A percentile compares a stretch with the other conserved stretches of the same genome.
phyloP scores from a whole-genome alignment of 495 filamentous ascomycete genomes.

The Talaromyces liani region DNA sequence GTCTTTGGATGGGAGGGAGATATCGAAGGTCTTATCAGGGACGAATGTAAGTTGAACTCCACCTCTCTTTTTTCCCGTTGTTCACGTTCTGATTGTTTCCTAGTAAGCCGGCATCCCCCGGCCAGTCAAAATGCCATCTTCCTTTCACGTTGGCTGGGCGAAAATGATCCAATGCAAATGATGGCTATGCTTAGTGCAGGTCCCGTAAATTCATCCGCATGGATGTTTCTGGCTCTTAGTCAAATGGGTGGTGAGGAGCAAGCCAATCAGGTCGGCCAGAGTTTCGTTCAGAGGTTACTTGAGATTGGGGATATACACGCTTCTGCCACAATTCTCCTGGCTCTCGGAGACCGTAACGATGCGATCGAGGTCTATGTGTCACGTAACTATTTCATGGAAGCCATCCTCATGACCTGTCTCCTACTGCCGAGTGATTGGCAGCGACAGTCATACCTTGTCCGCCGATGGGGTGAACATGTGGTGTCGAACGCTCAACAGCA shows the following conservation, averaged over 20 bases:
- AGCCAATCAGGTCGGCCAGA: conserved; percentile 83
- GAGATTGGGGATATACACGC: conserved; percentile 89
- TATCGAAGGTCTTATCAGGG: conserved; percentile 71
- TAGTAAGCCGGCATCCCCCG: conserved; percentile 46
- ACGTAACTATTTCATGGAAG: conserved; percentile 86
- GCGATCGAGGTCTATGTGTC: conserved; percentile 96
- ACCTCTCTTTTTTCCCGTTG: too few relatives aligned
- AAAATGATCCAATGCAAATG: conserved; percentile 76
- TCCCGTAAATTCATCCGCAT: conserved; percentile 81
- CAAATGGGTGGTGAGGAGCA: conserved; percentile 73
- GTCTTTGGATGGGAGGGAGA: conserved; percentile 96
- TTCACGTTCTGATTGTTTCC: too few relatives aligned
- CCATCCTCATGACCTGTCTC: conserved; percentile 69
- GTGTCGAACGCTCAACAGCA: conserved; percentile 80
- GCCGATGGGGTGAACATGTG: conserved; percentile 92
- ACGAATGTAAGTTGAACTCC: conserved; percentile 54
- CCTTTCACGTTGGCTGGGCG: conserved; percentile 85
- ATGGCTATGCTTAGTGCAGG: conserved; percentile 64
- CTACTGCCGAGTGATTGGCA: conserved; percentile 78
- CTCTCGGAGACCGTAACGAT: conserved; percentile 87
- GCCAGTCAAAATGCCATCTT: conserved; percentile 72
- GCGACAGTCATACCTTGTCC: conserved; percentile 75
- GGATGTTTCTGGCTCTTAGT: conserved; percentile 94
- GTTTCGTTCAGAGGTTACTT: conserved; percentile 84
- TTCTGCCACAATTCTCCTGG: conserved; percentile 83